A percentile compares a stretch with the other conserved stretches of the same genome.
Evolutionary conservation across 148 eudicot species (phyloP).

Genomic region (Silene uniflora): DNA sequence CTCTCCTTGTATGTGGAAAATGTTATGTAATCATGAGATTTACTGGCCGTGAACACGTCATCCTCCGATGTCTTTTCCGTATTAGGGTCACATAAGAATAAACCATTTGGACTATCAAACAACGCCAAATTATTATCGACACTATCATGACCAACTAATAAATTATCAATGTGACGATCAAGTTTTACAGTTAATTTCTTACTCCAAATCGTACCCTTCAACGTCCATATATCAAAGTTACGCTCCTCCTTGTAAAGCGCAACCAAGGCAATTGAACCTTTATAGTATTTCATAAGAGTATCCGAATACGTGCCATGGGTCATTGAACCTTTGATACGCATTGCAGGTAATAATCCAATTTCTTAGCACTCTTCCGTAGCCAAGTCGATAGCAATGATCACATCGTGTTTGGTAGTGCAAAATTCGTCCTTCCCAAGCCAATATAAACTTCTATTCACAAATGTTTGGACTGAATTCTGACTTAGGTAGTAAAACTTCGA

Average conservation of each 20-base stretch:
- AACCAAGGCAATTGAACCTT: too few species aligned
- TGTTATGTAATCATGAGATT: too few species aligned
- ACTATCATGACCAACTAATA: too few species aligned
- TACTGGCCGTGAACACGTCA: too few species aligned
- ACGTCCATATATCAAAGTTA: too few species aligned
- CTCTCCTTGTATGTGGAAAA: too few species aligned
- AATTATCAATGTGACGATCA: too few species aligned
- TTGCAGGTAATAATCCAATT: background rate
- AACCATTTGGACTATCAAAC: background rate
- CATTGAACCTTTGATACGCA: background rate
- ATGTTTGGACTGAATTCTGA: background rate
- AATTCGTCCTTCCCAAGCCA: background rate
- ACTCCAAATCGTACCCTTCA: too few species aligned
- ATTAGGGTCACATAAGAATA: background rate
- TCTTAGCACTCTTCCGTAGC: background rate
- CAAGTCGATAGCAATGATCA: background rate
- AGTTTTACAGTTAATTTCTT: background rate
- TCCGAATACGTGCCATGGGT: background rate
- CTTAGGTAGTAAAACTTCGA: background rate
- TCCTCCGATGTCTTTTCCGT: background rate
- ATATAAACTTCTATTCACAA: background rate
- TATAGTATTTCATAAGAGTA: too few species aligned
- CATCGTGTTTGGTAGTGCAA: background rate
- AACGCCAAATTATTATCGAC: background rate
- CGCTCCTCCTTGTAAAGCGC: too few species aligned